Conservation (phyloP, 495 filamentous ascomycete species). For the Neurospora sp. region DNA sequence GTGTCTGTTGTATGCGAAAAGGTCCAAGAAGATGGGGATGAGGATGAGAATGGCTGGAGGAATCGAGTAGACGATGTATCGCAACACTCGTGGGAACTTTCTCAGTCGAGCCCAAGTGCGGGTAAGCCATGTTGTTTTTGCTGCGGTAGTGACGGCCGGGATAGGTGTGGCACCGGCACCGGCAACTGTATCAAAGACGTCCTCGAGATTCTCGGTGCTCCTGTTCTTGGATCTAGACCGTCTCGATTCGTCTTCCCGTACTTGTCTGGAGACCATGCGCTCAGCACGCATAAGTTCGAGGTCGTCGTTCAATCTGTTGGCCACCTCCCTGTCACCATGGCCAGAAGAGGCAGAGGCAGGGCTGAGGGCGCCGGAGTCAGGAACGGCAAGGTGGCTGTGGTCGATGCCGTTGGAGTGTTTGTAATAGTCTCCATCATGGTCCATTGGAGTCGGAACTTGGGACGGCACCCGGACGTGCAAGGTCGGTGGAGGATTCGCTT, state of each 20-base stretch:
- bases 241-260: slow-evolving; percentile 26
- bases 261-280: slow-evolving; percentile 51
- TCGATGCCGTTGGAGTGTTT: slow-evolving; percentile 13
- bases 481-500: slow-evolving; percentile 3
- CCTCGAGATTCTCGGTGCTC: slow-evolving; percentile 48
- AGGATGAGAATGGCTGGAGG: slow-evolving; percentile 66
- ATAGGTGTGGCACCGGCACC: slow-evolving; percentile 25
- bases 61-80: slow-evolving; percentile 81
- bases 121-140: slow-evolving; percentile 51
- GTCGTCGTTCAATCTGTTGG: slow-evolving; percentile 71
- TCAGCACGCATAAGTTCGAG: slow-evolving; percentile 75
- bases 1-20: slow-evolving; percentile 44
- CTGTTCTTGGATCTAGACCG: slow-evolving; percentile 27
- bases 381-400: slow-evolving; percentile 11
- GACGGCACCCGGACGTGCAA: slow-evolving; percentile 21
- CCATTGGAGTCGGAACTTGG: slow-evolving; percentile 5
- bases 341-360: slow-evolving; percentile 12
- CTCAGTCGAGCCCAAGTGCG: slow-evolving; percentile 44
- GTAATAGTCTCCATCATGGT: slow-evolving; percentile 11
- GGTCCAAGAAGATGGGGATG: slow-evolving; percentile 72
- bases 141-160: slow-evolving; percentile 53
- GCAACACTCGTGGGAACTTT: slow-evolving; percentile 64
- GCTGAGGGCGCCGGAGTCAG: slow-evolving; percentile 7
- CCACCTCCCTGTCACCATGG: slow-evolving; percentile 42
- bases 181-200: slow-evolving; percentile 66